Evolutionary conservation across 495 filamentous ascomycete species (phyloP).

Genomic region (Penicillium lividum): DNA sequence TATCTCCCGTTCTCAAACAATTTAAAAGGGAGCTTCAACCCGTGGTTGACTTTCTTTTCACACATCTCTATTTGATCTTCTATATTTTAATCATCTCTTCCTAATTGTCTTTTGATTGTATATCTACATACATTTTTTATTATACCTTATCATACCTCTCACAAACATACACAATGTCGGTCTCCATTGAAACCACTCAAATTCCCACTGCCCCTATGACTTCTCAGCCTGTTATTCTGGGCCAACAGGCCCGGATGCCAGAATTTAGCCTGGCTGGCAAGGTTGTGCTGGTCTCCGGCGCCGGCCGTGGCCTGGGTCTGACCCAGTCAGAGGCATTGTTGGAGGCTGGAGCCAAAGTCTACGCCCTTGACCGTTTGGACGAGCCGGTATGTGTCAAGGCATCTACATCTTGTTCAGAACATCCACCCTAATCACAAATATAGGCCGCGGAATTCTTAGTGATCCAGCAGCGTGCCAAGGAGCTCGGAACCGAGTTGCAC

Average conservation of each 20-base stretch:
- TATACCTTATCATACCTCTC: background rate
- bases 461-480: conserved; percentile 65
- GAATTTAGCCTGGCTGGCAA: conserved; percentile 80
- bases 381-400: conserved; percentile 39
- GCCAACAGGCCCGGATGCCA: conserved; percentile 54
- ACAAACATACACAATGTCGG: conserved; percentile 36
- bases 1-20: conserved; percentile 1
- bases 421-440: conserved; percentile 34
- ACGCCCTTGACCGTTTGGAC: conserved; percentile 48
- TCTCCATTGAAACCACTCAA: conserved; percentile 41
- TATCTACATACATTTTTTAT: conserved; percentile 8
- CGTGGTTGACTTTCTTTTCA: conserved; percentile 4
- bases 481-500: conserved; percentile 67
- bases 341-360: conserved; percentile 73
- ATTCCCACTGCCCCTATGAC: conserved; percentile 29
- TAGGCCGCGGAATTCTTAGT: conserved; percentile 58
- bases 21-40: conserved; percentile 13
- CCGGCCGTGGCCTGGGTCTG: conserved; percentile 75
- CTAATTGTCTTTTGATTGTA: background rate
- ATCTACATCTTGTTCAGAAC: background rate
- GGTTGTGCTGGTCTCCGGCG: conserved; percentile 77
- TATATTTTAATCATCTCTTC: conserved; percentile 1
- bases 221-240: conserved; percentile 31
- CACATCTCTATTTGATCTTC: conserved; percentile 1
- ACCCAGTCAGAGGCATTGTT: conserved; percentile 77